Evolutionary conservation across 208 protist genomes (phyloP).

Genomic region (Porcisia hertigi): DNA sequence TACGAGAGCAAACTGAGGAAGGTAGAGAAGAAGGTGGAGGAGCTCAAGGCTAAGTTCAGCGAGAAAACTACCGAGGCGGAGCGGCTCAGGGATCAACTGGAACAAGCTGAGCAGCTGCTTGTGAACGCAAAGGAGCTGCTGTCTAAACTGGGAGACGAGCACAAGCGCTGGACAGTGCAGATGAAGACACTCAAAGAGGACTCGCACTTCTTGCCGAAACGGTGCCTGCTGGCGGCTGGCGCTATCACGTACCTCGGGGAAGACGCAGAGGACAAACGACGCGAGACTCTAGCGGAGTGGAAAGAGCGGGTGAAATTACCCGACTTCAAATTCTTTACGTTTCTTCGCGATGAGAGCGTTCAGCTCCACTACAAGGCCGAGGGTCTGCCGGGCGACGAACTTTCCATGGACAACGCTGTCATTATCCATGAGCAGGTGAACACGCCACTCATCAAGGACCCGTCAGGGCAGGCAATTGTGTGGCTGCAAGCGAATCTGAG

Average conservation of each 20-base stretch:
- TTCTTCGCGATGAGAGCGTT: constrained; percentile 95
- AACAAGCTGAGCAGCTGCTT: constrained; percentile 92
- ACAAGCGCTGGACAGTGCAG: constrained; percentile 93
- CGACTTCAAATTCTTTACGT: constrained; percentile 92
- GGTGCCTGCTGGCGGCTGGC: constrained; percentile 87
- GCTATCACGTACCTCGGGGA: constrained; percentile 95
- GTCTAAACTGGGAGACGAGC: constrained; percentile 94
- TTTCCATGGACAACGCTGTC: constrained; percentile 98
- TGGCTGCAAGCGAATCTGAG: constrained; percentile 94
- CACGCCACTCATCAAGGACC: constrained; percentile 97
- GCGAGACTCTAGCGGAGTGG: constrained; percentile 78
- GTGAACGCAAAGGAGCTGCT: constrained; percentile 92
- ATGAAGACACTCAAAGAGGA: constrained; percentile 74
- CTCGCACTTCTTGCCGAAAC: constrained; percentile 75
- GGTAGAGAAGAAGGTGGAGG: constrained; percentile 93
- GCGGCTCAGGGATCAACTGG: constrained; percentile 84
- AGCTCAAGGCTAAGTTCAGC: constrained; percentile 92
- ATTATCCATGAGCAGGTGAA: constrained; percentile 91
- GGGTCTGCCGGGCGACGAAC: constrained; percentile 94
- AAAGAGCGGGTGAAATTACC: constrained; percentile 67
- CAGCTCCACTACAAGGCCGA: constrained; percentile 96
- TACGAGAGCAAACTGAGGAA: constrained; percentile 87
- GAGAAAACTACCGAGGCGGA: constrained; percentile 95
- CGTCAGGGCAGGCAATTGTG: constrained; percentile 86
- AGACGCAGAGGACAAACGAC: constrained; percentile 89